These are phyloP conservation scores for Gillenia trifoliata DNA, from an alignment of 306 rosid genomes.

Conservation along the genomic window DNA sequence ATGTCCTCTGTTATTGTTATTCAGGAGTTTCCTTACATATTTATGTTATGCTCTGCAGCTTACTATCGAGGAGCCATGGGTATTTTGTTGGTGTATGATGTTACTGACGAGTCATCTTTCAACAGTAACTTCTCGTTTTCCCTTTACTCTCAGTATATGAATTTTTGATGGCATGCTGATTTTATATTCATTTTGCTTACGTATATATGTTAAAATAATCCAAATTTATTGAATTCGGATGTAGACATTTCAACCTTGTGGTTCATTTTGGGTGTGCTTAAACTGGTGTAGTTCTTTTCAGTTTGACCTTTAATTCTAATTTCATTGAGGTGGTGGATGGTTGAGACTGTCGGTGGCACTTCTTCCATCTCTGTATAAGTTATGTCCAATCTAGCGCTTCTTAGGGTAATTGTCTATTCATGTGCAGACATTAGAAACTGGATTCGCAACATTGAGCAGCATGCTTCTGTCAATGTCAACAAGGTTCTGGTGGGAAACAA, in stretches of 20 bases:
- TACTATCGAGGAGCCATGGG: conserved; percentile 94
- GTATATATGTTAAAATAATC: background rate
- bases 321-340: background rate
- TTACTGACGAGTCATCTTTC: conserved; percentile 81
- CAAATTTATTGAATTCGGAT: background rate
- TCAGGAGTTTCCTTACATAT: conserved; percentile 11
- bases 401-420: conserved; percentile 9
- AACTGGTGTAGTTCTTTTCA: background rate
- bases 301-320: background rate
- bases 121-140: conserved; percentile 46
- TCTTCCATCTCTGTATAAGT: background rate
- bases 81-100: conserved; percentile 79
- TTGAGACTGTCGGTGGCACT: background rate
- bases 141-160: conserved; percentile 21
- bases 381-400: conserved; percentile 6
- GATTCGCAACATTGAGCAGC: conserved; percentile 85
- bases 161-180: conserved; percentile 12
- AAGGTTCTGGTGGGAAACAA: conserved; percentile 79
- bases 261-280: background rate
- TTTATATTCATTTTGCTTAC: background rate
- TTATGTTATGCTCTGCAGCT: conserved; percentile 47
- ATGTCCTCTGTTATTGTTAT: background rate
- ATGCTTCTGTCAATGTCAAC: conserved; percentile 78
- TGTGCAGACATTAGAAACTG: conserved; percentile 75
- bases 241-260: background rate